Evolutionary conservation across 805 yeast species (phyloP), one percentile per base, ranked within the genome.

Genomic region (Candida boidinii): DNA sequence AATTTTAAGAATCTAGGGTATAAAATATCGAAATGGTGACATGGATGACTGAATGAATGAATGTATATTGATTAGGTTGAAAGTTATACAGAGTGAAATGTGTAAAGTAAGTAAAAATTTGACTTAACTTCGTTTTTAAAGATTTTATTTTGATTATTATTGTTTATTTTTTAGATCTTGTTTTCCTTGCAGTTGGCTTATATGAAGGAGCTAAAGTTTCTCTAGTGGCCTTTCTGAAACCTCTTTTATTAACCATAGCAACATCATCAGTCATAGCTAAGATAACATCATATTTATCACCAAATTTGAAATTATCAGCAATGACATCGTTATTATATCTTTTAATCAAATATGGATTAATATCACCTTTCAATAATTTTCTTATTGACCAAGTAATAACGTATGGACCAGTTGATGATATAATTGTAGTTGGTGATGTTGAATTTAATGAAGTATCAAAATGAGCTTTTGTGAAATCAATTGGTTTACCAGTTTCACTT

Each of bases 321-420:
- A 83, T 71, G 38, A 86, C 76, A 27, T 70, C 59, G 27, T 70
- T 69, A 16, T 64, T 57, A 51, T 80, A 80, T 35, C 73, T 65
- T 53, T 73, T 77, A 50, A 88, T 76, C 31, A 66, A 57, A 51
- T 83, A 84, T 6, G 81, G 69, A 28, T 49, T 46, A 17, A 63
- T 67, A 35, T 70, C 73, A 35, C 76, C 73, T 28, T 60, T 58
- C 27, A 79, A 50, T 11, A 81, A 64, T 39, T 76, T 73, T 42
- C 62, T 67, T 49, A 87, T 54, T 10, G 80, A 76, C 95, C 95
- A 87, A 1, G 82, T 68, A 16, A 87, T 70, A 17, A 86, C 80
- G 54, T 75, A 87, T 14, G 88, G 90, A 2, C 95, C 95, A 2
- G 79, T 65, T 4, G 90, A 76, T 1, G 94, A 70, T 17, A 85